A percentile compares a stretch with the other conserved stretches of the same genome.
phyloP scores from a whole-genome alignment of 2,329 filamentous ascomycete species.

The Botryosphaeria dothidea region DNA sequence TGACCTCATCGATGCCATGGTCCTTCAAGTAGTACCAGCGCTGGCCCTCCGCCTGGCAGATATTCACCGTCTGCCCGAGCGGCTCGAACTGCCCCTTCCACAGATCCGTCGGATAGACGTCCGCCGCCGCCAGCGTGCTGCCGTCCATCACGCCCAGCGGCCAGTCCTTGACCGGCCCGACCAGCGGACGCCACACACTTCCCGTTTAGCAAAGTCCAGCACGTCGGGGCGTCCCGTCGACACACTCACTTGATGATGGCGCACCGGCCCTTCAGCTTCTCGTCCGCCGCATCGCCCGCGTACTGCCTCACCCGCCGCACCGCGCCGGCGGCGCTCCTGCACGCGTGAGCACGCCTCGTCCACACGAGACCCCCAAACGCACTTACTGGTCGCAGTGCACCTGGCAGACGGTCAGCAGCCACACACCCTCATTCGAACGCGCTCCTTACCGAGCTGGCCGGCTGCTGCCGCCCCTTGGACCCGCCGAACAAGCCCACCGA shows the following conservation, averaged over 20 bases:
- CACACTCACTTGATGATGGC: not conserved
- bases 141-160: constrained; percentile 21
- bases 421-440: not conserved
- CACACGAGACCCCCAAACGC: not conserved
- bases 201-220: not conserved
- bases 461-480: not conserved
- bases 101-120: constrained; percentile 19
- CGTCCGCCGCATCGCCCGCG: not conserved
- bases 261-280: not conserved
- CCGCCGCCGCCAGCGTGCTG: not conserved
- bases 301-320: not conserved
- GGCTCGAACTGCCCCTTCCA: constrained; percentile 9
- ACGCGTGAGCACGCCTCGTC: not conserved
- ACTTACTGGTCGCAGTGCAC: constrained; percentile 2
- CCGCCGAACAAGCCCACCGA: not conserved
- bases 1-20: constrained; percentile 22
- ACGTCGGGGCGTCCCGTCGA: not conserved
- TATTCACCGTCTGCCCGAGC: constrained; percentile 14
- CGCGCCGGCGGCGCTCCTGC: not conserved
- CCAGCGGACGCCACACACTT: not conserved
- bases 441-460: not conserved
- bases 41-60: constrained; percentile 17
- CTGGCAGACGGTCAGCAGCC: not conserved
- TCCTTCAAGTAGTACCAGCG: constrained; percentile 23
- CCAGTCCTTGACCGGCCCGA: not conserved